Conservation (phyloP, 1,139 yeast genomes). For the Saccharomyces hybrid region DNA sequence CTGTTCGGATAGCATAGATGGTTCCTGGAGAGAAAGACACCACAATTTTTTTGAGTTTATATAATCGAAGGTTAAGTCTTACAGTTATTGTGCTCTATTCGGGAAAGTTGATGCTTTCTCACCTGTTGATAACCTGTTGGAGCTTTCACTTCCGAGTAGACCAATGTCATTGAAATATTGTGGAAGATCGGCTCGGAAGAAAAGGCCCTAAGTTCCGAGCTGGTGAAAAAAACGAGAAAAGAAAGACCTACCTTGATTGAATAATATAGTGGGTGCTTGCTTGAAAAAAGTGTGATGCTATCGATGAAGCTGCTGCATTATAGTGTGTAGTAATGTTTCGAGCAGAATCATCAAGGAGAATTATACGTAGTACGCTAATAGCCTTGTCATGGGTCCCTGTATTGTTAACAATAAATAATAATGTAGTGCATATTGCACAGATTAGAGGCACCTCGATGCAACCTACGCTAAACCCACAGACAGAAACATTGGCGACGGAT, state of each 20-base stretch:
- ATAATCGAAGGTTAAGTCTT: not conserved
- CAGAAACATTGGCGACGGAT: constrained; percentile 39
- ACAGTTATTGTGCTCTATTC: not conserved
- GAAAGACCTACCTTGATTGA: not conserved
- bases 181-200: not conserved
- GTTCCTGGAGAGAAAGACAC: not conserved
- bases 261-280: not conserved
- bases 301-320: not conserved
- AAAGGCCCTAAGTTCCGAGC: not conserved
- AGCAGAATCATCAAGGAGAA: not conserved
- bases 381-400: constrained; percentile 68
- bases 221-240: not conserved
- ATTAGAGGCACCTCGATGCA: constrained; percentile 85
- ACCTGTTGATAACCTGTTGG: not conserved
- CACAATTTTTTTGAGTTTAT: not conserved
- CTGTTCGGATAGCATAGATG: not conserved
- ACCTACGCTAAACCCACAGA: constrained; percentile 77
- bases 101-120: not conserved
- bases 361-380: not conserved
- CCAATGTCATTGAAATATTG: not conserved
- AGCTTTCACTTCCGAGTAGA: not conserved
- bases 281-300: not conserved
- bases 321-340: not conserved
- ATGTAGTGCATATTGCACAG: constrained; percentile 64
- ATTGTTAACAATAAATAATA: constrained; percentile 56